Base-by-base conservation (phyloP, 257 asterid genomes). In the Verbascum thapsus region DNA sequence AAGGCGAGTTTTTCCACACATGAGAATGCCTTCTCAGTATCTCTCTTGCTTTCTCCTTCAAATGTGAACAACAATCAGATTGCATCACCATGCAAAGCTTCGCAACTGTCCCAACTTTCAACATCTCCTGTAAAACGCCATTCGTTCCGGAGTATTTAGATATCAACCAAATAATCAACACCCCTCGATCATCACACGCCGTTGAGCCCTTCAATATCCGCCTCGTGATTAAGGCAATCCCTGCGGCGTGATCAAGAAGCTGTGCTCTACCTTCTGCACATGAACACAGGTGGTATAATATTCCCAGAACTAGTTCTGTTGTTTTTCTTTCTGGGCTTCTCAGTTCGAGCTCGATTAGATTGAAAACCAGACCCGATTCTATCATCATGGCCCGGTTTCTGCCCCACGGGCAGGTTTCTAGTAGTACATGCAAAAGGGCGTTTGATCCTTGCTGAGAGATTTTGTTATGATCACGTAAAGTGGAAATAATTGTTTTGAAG, bases 181-280 rank as follows among this genome's bases (percentile, higher is more conserved):
- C 72, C 4, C 80, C 91, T 10, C 74, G 37, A n/a, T 80, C 87
- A 44, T 82, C 85, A 6, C 76, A 76, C 12, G 58, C 6, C 9
- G 76, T 43, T 0, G 91, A 84, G 0, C 81, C 84, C 49, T 67
- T 77, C 44, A 84, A 20, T 1, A 87, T 78, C 80, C 81, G 58
- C 81, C 69, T 34, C 5, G 83, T 64, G 22, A 87, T 77, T 57
- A 75, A 56, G 6, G 85, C 85, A 0, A 84, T 34, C 4, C 91
- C 95, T 0, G 73, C 81, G 0, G 87, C 83, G 62, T 87, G 95
- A 12, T 58, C 51, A 32, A 87, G 58, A 13, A 87, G 68, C 76
- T 81, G 76, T 8, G 87, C 89, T 69, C 95, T 68, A n/a, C 95
- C 91, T 1, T 80, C 87, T 9, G 91, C 88, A 19, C 85, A 63